Evolutionary conservation across 1,284 basidiomycete genomes (phyloP), one percentile per base, ranked within the genome.

Genomic region (Austroboletus rostrupii): DNA sequence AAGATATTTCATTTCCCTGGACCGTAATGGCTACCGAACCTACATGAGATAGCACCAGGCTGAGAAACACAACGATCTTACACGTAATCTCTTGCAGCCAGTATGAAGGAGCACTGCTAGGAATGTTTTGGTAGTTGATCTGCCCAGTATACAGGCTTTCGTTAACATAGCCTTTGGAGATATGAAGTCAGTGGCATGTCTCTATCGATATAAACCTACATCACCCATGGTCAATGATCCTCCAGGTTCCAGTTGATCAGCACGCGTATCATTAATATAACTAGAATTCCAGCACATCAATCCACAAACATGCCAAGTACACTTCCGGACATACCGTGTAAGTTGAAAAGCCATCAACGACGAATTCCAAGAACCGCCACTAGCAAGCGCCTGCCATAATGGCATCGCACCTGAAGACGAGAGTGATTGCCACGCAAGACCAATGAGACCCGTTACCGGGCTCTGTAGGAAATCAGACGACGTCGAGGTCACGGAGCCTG

Each of bases 181-280:
- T 8, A 35, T 12, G 23, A n/a, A 11, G 23, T 54, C 4, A 63
- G 45, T 3, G 28, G 1, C 6, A 11, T 8, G 9, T 11, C 35
- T 17, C 36, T 33, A 33, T 3, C 2, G 12, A 13, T 31, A 14
- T 11, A 19, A 28, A 26, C 26, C 23, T n/a, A 68, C 68, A 39
- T 71, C 74, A 53, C 81, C 81, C 51, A 83, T 67, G 1, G 79
- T 81, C 48, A 83, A 67, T 17, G 71, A 68, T 28, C 64, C 64
- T 59, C 64, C 67, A 1, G 67, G 67, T 29, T 69, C 67, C 45
- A 67, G 37, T 11, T 11, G 0, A 5, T 37, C 29, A 4, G 65
- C 42, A 29, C 32, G 53, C 19, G 61, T 35, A 8, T 47, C 64
- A 33, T 69, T 66, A 12, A 41, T 44, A 45, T 67, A 66, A 46